Evolutionary conservation across 192 early-diverging fungal species (phyloP).

Genomic region (Gonapodya sp.): DNA sequence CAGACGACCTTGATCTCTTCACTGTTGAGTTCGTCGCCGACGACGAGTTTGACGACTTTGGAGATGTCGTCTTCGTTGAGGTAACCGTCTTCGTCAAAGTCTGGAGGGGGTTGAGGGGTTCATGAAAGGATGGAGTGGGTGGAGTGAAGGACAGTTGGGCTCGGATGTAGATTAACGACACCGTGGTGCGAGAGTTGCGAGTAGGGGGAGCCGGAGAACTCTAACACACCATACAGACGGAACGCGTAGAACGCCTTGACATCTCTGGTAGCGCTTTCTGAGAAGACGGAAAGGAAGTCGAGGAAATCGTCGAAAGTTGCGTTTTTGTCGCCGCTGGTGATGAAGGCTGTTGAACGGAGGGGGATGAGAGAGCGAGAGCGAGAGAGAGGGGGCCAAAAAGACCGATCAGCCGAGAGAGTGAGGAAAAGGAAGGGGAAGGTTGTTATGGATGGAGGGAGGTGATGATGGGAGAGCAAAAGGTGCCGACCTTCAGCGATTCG

Average conservation of each 20-base stretch:
- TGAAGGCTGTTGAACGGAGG: neutral
- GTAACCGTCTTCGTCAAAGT: conserved; percentile 1
- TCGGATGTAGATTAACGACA: too few relatives aligned
- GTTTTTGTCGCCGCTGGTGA: neutral
- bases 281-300: neutral
- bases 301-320: neutral
- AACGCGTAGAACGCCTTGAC: neutral
- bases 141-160: too few relatives aligned
- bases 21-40: neutral
- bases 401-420: too few relatives aligned
- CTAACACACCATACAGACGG: neutral
- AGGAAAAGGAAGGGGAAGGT: too few relatives aligned
- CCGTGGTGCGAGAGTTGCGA: too few relatives aligned
- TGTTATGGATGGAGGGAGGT: too few relatives aligned
- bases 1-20: neutral
- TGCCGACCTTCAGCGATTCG: neutral
- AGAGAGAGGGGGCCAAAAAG: too few relatives aligned
- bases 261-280: neutral
- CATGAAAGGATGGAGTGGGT: neutral
- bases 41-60: neutral
- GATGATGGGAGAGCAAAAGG: too few relatives aligned
- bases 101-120: neutral
- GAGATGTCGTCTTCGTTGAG: neutral
- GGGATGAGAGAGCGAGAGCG: too few relatives aligned
- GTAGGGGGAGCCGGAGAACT: too few relatives aligned